Percentiles rank a stretch among this genome's conserved stretches.
These are phyloP conservation scores for Osmanthus fragrans DNA, from an alignment of 257 asterid species.

Conservation along the genomic window DNA sequence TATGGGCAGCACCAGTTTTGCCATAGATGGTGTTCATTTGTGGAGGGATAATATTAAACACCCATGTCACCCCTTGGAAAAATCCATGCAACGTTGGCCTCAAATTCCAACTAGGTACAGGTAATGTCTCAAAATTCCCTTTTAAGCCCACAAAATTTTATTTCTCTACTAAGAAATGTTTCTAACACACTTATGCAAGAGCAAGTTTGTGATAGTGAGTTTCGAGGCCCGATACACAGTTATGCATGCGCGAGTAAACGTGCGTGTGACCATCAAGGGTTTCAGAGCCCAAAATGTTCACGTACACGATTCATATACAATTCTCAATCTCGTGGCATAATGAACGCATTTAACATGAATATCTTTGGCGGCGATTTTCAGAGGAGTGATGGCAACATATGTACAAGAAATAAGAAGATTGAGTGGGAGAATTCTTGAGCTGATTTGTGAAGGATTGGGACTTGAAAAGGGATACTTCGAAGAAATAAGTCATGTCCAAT, in stretches of 20 bases:
- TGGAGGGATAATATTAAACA: conserved; percentile 70
- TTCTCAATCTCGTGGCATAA: not conserved
- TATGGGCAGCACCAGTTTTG: conserved; percentile 36
- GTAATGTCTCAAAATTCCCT: conserved; percentile 17
- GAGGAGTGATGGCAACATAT: conserved; percentile 44
- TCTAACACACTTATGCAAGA: too few relatives aligned
- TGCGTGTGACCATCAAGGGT: not conserved
- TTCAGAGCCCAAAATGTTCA: not conserved
- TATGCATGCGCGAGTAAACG: too few relatives aligned
- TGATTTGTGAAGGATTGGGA: conserved; percentile 52
- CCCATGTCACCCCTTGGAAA: conserved; percentile 57
- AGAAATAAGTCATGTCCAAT: conserved; percentile 37
- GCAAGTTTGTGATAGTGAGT: not conserved
- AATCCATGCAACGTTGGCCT: conserved; percentile 60
- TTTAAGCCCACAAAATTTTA: not conserved
- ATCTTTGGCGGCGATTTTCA: conserved; percentile 7
- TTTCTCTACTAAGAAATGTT: not conserved
- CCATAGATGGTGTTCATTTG: conserved; percentile 43
- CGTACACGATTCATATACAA: not conserved
- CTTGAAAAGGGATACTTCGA: conserved; percentile 47
- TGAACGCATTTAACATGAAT: not conserved
- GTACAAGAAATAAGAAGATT: conserved; percentile 36
- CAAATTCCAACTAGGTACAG: conserved; percentile 48
- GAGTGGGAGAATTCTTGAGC: conserved; percentile 40
- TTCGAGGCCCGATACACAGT: not conserved